Percentiles rank a stretch among this genome's conserved stretches.
Conservation (phyloP, 495 filamentous ascomycete species). For the Trichoderma reesei region DNA sequence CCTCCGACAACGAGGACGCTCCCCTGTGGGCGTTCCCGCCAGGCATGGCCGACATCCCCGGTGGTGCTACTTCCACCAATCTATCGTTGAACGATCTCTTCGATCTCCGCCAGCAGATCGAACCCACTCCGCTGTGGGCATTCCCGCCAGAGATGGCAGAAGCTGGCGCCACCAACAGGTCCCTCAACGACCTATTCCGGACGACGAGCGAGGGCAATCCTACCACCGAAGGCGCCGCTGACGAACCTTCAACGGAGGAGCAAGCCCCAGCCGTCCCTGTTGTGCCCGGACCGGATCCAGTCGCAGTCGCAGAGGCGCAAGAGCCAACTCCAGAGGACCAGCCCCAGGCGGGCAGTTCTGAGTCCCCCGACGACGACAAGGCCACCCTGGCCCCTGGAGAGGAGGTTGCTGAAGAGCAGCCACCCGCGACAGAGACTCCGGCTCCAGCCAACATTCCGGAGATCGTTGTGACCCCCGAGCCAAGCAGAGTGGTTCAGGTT, state of each 20-base stretch:
- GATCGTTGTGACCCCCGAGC: neutral
- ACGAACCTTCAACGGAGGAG: neutral
- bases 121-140: neutral
- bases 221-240: constrained; percentile 2
- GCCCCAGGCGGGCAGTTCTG: neutral
- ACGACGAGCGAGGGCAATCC: neutral
- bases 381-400: neutral
- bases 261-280: neutral
- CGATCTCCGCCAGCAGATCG: too few relatives aligned
- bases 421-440: neutral
- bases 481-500: neutral
- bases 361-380: constrained; percentile 3
- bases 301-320: constrained; percentile 3
- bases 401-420: constrained; percentile 2
- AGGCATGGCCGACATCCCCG: neutral
- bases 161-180: neutral
- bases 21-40: neutral
- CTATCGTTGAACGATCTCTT: too few relatives aligned
- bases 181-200: neutral
- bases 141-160: constrained; percentile 1
- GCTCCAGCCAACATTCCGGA: neutral
- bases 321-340: neutral
- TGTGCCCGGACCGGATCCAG: neutral
- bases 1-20: neutral
- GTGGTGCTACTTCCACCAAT: too few relatives aligned